These are phyloP conservation scores for Schizonepeta tenuifolia DNA, from an alignment of 257 asterid species.

Conservation along the genomic window DNA sequence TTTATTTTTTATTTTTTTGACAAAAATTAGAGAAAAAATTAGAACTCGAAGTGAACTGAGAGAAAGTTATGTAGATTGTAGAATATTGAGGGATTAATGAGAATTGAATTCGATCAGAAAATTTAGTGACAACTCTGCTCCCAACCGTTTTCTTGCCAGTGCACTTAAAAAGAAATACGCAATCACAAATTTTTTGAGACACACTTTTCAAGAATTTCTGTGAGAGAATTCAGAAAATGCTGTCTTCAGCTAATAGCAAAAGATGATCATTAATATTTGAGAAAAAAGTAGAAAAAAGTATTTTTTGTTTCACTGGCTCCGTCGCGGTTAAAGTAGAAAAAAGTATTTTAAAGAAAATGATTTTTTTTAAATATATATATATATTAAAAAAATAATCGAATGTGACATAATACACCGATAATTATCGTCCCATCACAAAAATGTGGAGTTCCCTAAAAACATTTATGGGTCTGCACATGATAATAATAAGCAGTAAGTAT, in stretches of 20 bases:
- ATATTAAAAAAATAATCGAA: too few relatives aligned
- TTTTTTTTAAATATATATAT: too few relatives aligned
- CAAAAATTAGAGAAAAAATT: constrained; percentile 9
- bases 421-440: too few relatives aligned
- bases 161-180: constrained; percentile 30
- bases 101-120: constrained; percentile 28
- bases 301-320: too few relatives aligned
- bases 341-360: too few relatives aligned
- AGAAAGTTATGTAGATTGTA: neutral
- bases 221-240: neutral
- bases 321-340: too few relatives aligned
- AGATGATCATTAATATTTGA: neutral
- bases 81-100: constrained; percentile 18
- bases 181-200: constrained; percentile 14
- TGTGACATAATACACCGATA: too few relatives aligned
- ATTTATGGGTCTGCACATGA: neutral
- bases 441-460: too few relatives aligned
- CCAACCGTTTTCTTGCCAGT: constrained; percentile 35
- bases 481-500: neutral
- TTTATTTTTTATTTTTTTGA: neutral
- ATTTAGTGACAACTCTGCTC: constrained; percentile 27
- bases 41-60: constrained; percentile 13
- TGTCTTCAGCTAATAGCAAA: constrained; percentile 8
- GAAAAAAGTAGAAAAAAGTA: too few relatives aligned
- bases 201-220: constrained; percentile 35